Conservation (phyloP, 2,329 filamentous ascomycete species). For the Esteya vermicola region DNA sequence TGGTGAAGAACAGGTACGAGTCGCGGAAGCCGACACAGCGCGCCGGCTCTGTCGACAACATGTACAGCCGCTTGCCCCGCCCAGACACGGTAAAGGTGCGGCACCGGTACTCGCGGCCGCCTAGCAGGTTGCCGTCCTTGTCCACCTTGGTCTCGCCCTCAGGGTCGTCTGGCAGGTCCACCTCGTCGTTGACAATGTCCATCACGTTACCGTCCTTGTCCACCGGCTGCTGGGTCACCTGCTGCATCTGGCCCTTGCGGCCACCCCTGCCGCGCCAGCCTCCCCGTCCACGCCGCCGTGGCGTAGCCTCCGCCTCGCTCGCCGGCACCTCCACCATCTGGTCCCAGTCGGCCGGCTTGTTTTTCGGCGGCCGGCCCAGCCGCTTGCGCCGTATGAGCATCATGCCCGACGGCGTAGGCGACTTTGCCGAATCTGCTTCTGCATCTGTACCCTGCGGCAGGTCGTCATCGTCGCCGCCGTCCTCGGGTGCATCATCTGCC, state of each 20-base stretch:
- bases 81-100: conserved; percentile 85
- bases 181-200: conserved; percentile 84
- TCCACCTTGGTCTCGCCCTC: conserved; percentile 92
- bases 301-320: conserved; percentile 32
- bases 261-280: conserved; percentile 58
- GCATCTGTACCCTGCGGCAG: conserved; percentile 20
- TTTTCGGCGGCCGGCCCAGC: conserved; percentile 77
- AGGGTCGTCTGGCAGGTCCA: conserved; percentile 70
- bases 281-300: conserved; percentile 50
- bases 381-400: conserved; percentile 60
- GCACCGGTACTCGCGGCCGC: conserved; percentile 82
- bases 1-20: conserved; percentile 97
- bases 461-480: conserved; percentile 23
- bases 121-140: conserved; percentile 69
- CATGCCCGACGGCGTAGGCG: conserved; percentile 41
- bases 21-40: conserved; percentile 94
- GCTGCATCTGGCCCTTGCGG: conserved; percentile 53
- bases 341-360: conserved; percentile 68
- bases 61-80: conserved; percentile 77
- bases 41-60: conserved; percentile 95
- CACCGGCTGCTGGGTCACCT: conserved; percentile 64
- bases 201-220: conserved; percentile 90
- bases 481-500: conserved; percentile 24
- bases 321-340: conserved; percentile 40
- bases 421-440: conserved; percentile 27